These are phyloP conservation scores for Suhomyces taliae DNA, from an alignment of 1,139 yeast species.

Conservation along the genomic window DNA sequence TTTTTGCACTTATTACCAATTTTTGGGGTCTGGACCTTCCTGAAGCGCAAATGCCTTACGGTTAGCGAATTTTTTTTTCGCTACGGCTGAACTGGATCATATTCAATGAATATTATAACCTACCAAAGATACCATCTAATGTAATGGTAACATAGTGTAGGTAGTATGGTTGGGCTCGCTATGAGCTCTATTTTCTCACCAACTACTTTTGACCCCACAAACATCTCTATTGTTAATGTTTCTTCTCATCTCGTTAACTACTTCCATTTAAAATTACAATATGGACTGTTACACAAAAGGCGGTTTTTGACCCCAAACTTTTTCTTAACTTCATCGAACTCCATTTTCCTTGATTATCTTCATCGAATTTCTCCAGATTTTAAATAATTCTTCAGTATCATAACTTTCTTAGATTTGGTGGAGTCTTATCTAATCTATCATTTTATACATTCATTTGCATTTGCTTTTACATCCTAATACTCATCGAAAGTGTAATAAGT, in stretches of 20 bases:
- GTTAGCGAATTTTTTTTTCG: too few species aligned
- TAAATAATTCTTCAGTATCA: background rate
- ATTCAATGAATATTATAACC: too few species aligned
- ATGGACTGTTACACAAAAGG: constrained; percentile 4
- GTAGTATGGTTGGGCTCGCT: background rate
- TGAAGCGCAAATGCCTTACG: too few species aligned
- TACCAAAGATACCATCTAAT: too few species aligned
- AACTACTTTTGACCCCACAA: background rate
- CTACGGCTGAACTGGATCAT: too few species aligned
- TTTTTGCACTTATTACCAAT: too few species aligned
- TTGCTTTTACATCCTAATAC: too few species aligned
- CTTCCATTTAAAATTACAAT: background rate
- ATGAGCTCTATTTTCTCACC: background rate
- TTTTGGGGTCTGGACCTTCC: too few species aligned
- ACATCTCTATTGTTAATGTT: background rate
- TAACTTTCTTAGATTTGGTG: background rate
- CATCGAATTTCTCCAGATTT: background rate
- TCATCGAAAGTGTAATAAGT: background rate
- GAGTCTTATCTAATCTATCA: too few species aligned
- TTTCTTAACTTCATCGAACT: background rate
- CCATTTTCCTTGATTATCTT: too few species aligned
- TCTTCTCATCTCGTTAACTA: background rate
- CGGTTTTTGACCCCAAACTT: background rate
- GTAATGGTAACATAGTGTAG: too few species aligned
- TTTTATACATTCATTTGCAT: too few species aligned